Conservation (phyloP, 2,329 filamentous ascomycete genomes). For the Cercospora janseana region DNA sequence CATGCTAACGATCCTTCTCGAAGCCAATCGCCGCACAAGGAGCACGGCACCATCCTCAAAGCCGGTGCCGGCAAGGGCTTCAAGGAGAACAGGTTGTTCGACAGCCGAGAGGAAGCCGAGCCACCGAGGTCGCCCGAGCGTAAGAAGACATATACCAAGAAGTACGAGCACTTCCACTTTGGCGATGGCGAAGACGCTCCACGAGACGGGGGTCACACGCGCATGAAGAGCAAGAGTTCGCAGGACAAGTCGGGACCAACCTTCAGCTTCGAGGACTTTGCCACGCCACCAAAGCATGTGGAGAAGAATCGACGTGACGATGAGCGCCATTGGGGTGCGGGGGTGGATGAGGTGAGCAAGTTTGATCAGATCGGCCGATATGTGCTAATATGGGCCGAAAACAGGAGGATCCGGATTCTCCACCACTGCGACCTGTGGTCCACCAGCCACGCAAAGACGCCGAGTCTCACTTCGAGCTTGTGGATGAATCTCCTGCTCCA, state of each 20-base stretch:
- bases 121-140: constrained; percentile 41
- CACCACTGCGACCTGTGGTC: constrained; percentile 57
- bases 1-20: constrained; percentile 34
- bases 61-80: constrained; percentile 52
- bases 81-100: constrained; percentile 56
- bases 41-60: constrained; percentile 45
- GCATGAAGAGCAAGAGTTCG: constrained; percentile 33
- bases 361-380: constrained; percentile 23
- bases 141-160: constrained; percentile 68
- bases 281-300: constrained; percentile 73
- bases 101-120: constrained; percentile 51
- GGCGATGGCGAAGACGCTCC: constrained; percentile 58
- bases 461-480: constrained; percentile 78
- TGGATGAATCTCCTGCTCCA: constrained; percentile 64
- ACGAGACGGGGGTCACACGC: constrained; percentile 14
- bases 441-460: constrained; percentile 74
- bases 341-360: constrained; percentile 60
- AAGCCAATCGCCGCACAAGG: constrained; percentile 38
- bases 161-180: constrained; percentile 84
- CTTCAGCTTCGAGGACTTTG: constrained; percentile 88
- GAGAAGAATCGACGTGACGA: constrained; percentile 66
- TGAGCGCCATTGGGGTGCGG: constrained; percentile 72
- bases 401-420: constrained; percentile 58
- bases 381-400: constrained; percentile 8
- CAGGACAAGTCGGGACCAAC: constrained; percentile 56